A percentile compares a stretch with the other conserved stretches of the same genome.
These are phyloP conservation scores for Pythium dissimile DNA, from an alignment of 352 stramenopile genomes.

Conservation along the genomic window DNA sequence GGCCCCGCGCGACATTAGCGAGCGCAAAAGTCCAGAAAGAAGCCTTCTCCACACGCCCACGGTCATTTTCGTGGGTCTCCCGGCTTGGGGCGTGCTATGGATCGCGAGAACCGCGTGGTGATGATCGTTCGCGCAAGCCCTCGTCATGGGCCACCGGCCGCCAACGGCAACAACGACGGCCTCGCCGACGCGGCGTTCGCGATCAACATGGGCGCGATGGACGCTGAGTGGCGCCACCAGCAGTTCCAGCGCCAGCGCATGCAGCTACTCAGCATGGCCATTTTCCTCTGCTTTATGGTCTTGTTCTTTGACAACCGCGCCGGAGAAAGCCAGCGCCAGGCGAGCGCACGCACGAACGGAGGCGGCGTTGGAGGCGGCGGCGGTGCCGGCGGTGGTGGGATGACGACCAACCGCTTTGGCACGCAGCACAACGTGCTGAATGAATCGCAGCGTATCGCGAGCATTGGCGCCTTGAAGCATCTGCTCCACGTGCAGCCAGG, in stretches of 20 bases:
- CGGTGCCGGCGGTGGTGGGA: conserved; percentile 10
- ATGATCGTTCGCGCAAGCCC: conserved; percentile 78
- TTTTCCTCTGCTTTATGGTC: conserved; percentile 86
- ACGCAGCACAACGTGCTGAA: conserved; percentile 47
- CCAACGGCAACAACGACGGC: conserved; percentile 22
- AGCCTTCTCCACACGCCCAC: not conserved
- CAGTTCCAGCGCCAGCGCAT: conserved; percentile 87
- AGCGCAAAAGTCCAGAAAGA: not conserved
- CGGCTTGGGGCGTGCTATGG: conserved; percentile 10
- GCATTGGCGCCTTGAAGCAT: conserved; percentile 47
- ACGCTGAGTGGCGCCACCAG: conserved; percentile 79
- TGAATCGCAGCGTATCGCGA: conserved; percentile 50
- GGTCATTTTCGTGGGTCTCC: not conserved
- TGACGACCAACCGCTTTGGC: conserved; percentile 1
- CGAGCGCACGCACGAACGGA: conserved; percentile 1
- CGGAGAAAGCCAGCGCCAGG: conserved; percentile 29
- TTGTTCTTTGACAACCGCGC: conserved; percentile 83
- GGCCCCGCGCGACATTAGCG: not conserved
- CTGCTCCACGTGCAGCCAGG: conserved; percentile 42
- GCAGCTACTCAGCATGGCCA: conserved; percentile 85
- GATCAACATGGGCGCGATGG: conserved; percentile 61
- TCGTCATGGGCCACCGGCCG: conserved; percentile 24
- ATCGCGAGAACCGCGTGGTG: conserved; percentile 46
- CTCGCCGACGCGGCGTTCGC: conserved; percentile 24
- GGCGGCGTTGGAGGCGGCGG: conserved; percentile 31